Conservation (phyloP, 2,329 filamentous ascomycete genomes). For the Trichoderma koningii region DNA sequence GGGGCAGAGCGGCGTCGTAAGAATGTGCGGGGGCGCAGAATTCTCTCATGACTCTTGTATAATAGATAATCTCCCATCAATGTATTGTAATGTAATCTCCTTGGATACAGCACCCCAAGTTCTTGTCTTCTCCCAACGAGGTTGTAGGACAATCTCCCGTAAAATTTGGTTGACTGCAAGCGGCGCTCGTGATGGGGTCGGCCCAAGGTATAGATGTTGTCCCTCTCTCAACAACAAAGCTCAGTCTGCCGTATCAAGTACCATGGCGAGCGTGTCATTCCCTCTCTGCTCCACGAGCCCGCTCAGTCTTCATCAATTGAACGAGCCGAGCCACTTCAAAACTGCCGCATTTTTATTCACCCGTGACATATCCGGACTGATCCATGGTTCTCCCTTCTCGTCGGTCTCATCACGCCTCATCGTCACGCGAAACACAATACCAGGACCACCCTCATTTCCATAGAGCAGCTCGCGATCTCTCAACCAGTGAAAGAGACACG, state of each 20-base stretch:
- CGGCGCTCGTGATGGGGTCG: no score
- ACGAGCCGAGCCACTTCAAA: no score
- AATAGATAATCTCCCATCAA: background rate
- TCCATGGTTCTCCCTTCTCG: no score
- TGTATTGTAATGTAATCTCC: background rate
- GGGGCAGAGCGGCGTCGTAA: background rate
- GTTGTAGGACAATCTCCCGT: background rate
- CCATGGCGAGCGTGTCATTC: no score
- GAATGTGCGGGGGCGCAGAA: background rate
- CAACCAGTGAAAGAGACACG: conserved; percentile 51
- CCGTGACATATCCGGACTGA: no score
- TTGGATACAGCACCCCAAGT: background rate
- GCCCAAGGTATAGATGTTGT: no score
- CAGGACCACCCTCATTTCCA: conserved; percentile 32
- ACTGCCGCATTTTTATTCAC: no score
- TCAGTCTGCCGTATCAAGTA: no score
- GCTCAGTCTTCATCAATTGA: no score
- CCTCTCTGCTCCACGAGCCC: no score
- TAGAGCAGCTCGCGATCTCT: conserved; percentile 43
- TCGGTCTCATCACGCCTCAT: background rate
- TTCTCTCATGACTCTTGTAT: background rate
- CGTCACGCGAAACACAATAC: conserved; percentile 38
- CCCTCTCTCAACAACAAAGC: no score
- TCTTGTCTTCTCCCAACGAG: background rate
- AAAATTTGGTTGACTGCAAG: no score